Evolutionary conservation across 2,329 filamentous ascomycete genomes (phyloP).

Genomic region (Alternaria alternata): DNA sequence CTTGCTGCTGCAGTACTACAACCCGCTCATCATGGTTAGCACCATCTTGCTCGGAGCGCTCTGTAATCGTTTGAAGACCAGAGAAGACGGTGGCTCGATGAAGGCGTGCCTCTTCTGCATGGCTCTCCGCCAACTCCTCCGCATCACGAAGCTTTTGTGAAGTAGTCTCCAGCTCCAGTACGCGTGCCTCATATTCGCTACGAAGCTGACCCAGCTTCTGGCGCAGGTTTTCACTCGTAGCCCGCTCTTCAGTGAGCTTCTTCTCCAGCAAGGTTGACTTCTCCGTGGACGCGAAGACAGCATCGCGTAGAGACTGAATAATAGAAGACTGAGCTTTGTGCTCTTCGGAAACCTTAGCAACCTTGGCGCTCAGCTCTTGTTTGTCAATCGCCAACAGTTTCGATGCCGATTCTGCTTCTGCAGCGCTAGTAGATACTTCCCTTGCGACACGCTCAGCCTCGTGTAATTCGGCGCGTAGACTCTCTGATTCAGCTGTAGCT

Average conservation of each 20-base stretch:
- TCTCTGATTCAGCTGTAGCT: slow-evolving; percentile 84
- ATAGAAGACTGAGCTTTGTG: slow-evolving; percentile 74
- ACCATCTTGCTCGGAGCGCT: slow-evolving; percentile 61
- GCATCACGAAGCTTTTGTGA: slow-evolving; percentile 81
- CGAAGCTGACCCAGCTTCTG: slow-evolving; percentile 78
- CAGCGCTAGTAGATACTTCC: slow-evolving; percentile 79
- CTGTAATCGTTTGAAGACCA: slow-evolving; percentile 77
- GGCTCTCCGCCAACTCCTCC: slow-evolving; percentile 86
- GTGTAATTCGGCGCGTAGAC: slow-evolving; percentile 84
- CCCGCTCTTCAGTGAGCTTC: slow-evolving; percentile 83
- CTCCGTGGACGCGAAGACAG: slow-evolving; percentile 79
- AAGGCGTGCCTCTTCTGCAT: slow-evolving; percentile 84
- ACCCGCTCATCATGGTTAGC: slow-evolving; percentile 69
- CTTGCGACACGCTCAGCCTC: slow-evolving; percentile 77
- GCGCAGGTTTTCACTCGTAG: slow-evolving; percentile 77
- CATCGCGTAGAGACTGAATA: slow-evolving; percentile 77
- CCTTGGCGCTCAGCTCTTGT: slow-evolving; percentile 73
- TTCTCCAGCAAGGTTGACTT: slow-evolving; percentile 79
- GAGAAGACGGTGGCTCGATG: slow-evolving; percentile 84
- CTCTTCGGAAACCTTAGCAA: slow-evolving; percentile 71
- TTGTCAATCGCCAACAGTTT: slow-evolving; percentile 88
- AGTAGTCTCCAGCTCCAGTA: slow-evolving; percentile 76
- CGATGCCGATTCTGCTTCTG: slow-evolving; percentile 77
- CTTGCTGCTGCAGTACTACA: slow-evolving; percentile 77
- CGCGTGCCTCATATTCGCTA: slow-evolving; percentile 82